Percentiles rank a stretch among this genome's conserved stretches.
Conservation (phyloP, 805 yeast genomes). For the Yamadazyma philogaea region DNA sequence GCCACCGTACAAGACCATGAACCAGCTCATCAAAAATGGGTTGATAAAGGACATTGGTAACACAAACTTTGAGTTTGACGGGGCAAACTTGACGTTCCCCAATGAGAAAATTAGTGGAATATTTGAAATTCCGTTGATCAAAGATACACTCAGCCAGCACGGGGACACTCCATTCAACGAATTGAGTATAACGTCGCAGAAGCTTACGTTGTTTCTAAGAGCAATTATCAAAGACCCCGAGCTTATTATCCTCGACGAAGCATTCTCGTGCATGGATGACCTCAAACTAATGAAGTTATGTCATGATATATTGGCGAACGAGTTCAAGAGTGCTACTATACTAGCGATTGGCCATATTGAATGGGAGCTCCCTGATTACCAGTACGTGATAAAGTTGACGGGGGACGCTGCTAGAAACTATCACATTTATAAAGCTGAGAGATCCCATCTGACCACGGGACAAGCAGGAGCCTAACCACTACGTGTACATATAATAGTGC, state of each 20-base stretch:
- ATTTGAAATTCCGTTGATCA: constrained; percentile 16
- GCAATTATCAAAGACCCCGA: constrained; percentile 77
- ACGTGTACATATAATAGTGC: no score
- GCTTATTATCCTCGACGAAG: constrained; percentile 83
- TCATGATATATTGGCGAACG: constrained; percentile 25
- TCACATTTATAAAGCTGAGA: constrained; percentile 14
- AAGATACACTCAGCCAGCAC: constrained; percentile 28
- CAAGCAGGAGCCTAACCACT: no score
- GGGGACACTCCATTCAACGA: constrained; percentile 48
- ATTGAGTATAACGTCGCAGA: constrained; percentile 70
- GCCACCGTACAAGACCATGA: constrained; percentile 52
- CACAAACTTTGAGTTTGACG: constrained; percentile 45
- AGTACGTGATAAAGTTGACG: constrained; percentile 34
- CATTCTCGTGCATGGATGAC: constrained; percentile 85
- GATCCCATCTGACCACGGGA: no score
- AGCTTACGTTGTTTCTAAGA: constrained; percentile 69
- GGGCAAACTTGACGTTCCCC: constrained; percentile 21
- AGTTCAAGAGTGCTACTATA: constrained; percentile 51
- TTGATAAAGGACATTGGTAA: constrained; percentile 57
- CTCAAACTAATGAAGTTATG: constrained; percentile 34
- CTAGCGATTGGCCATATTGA: constrained; percentile 80
- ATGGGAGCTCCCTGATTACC: constrained; percentile 74
- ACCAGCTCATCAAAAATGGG: constrained; percentile 69
- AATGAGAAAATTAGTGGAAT: constrained; percentile 9
- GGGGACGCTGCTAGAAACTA: constrained; percentile 29